phyloP scores from a whole-genome alignment of 2,329 filamentous ascomycete species.

The Colletotrichum destructivum region DNA sequence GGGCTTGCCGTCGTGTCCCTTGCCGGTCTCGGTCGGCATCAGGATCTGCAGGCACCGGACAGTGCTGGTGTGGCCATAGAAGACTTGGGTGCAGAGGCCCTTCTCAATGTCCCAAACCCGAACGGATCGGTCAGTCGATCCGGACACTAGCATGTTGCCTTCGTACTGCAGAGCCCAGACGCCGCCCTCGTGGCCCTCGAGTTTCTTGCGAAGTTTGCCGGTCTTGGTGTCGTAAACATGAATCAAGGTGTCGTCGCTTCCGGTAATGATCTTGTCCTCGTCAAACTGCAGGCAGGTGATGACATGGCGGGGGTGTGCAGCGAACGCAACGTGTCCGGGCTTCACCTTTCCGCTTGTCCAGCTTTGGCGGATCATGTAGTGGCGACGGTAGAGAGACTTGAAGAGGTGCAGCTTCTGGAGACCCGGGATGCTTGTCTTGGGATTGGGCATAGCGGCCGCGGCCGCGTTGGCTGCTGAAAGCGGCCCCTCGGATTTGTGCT shows the following conservation, averaged over 20 bases:
- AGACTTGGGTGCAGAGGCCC: constrained; percentile 93
- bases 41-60: constrained; percentile 96
- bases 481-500: constrained; percentile 82
- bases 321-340: constrained; percentile 93
- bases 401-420: constrained; percentile 90
- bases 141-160: constrained; percentile 94
- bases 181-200: constrained; percentile 95
- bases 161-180: constrained; percentile 99
- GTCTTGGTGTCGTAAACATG: constrained; percentile 99
- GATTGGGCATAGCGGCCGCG: constrained; percentile 85
- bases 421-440: constrained; percentile 82
- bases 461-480: constrained; percentile 90
- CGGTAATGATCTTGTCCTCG: constrained; percentile 97
- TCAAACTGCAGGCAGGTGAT: constrained; percentile 99
- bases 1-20: constrained; percentile 77
- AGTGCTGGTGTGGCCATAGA: constrained; percentile 97
- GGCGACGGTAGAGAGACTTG: constrained; percentile 95
- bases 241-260: constrained; percentile 97
- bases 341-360: constrained; percentile 92
- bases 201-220: constrained; percentile 83
- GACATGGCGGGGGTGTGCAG: constrained; percentile 95
- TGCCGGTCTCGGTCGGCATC: constrained; percentile 85
- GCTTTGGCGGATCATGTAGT: constrained; percentile 89
- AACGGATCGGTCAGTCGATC: constrained; percentile 96
- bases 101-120: constrained; percentile 99